Conservation (phyloP, 805 yeast genomes). For the Dipodascus albidus region DNA sequence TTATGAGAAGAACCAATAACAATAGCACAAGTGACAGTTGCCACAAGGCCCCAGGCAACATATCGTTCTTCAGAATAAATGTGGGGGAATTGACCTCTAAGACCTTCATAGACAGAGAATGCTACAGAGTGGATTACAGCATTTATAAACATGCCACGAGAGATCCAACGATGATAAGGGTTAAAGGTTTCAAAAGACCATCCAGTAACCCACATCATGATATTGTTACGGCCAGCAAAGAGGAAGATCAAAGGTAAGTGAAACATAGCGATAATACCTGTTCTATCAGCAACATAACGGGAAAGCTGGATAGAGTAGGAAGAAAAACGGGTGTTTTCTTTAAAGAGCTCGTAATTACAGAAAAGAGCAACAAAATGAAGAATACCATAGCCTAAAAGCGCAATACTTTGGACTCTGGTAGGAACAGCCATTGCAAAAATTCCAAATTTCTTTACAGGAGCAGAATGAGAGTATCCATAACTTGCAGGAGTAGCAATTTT, state of each 20-base stretch:
- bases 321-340: constrained; percentile 17
- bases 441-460: constrained; percentile 10
- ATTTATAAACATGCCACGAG: constrained; percentile 37
- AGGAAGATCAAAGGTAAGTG: constrained; percentile 33
- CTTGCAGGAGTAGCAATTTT: constrained; percentile 22
- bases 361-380: background rate
- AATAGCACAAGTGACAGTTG: constrained; percentile 30
- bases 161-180: constrained; percentile 51
- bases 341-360: constrained; percentile 16
- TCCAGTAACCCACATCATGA: constrained; percentile 50
- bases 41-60: constrained; percentile 32
- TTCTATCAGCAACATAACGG: constrained; percentile 35
- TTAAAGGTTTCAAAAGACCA: constrained; percentile 51
- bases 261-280: constrained; percentile 42
- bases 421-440: constrained; percentile 8
- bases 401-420: background rate
- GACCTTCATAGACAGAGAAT: constrained; percentile 34
- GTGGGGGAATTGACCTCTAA: constrained; percentile 17
- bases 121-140: constrained; percentile 44
- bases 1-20: constrained; percentile 39
- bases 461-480: constrained; percentile 17
- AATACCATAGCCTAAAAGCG: background rate
- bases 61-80: constrained; percentile 6
- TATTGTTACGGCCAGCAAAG: constrained; percentile 64
- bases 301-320: background rate